Conservation (phyloP, 208 protist genomes). For the Trypanosoma caninum region DNA sequence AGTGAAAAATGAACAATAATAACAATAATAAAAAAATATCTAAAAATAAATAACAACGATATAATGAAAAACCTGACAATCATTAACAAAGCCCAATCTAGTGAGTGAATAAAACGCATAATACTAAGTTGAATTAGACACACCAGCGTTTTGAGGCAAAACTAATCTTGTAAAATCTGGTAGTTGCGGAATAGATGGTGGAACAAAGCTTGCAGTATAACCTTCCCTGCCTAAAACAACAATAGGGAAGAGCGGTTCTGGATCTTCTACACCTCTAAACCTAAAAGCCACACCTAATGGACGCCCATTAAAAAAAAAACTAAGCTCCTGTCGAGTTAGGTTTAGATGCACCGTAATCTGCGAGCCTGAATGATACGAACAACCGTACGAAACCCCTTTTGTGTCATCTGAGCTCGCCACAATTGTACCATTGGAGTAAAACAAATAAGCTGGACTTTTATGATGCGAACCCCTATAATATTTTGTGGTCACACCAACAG, state of each 20-base stretch:
- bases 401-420: slow-evolving; percentile 24
- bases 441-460: slow-evolving; percentile 34
- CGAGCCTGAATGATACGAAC: slow-evolving; percentile 32
- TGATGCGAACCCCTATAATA: slow-evolving; percentile 26
- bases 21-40: neutral
- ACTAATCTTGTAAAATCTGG: neutral
- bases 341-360: slow-evolving; percentile 52
- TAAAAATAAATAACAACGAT: neutral
- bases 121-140: neutral
- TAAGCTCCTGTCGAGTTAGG: slow-evolving; percentile 30
- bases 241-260: slow-evolving; percentile 53
- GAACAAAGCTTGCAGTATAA: slow-evolving; percentile 42
- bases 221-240: slow-evolving; percentile 45
- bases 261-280: slow-evolving; percentile 36
- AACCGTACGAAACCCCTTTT: slow-evolving; percentile 44
- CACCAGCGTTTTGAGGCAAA: neutral
- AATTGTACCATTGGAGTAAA: slow-evolving; percentile 43
- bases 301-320: slow-evolving; percentile 51
- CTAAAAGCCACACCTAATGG: slow-evolving; percentile 52
- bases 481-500: slow-evolving; percentile 35
- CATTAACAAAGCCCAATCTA: neutral
- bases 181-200: slow-evolving; percentile 21
- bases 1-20: neutral
- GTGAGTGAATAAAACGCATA: neutral
- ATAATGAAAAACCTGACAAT: neutral